Percentiles rank a stretch among this genome's conserved stretches.
These are phyloP conservation scores for Boletus mariae DNA, from an alignment of 1,284 basidiomycete species.

Conservation along the genomic window DNA sequence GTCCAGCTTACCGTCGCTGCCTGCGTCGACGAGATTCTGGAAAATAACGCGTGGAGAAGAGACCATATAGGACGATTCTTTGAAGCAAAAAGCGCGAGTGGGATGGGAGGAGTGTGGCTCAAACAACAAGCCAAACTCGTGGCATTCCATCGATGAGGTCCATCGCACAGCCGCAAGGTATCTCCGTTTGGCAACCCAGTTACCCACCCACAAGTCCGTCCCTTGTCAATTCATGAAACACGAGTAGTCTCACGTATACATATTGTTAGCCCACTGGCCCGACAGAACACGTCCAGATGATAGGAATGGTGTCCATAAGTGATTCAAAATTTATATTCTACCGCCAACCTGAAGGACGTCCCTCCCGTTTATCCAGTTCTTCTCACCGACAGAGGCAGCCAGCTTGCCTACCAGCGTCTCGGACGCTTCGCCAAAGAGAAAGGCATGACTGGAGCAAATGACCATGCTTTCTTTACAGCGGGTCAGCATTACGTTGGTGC, in stretches of 20 bases:
- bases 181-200: not conserved
- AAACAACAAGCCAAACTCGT: constrained; percentile 1
- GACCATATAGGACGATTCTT: constrained; percentile 4
- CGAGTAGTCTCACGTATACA: not conserved
- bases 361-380: constrained; percentile 38
- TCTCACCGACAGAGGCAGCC: constrained; percentile 34
- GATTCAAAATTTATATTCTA: not conserved
- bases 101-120: constrained; percentile 1
- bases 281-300: not conserved
- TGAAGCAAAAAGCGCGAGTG: not conserved
- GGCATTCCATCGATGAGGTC: not conserved
- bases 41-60: constrained; percentile 19
- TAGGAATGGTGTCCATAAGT: not conserved
- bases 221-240: not conserved
- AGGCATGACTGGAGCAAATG: constrained; percentile 47
- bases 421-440: constrained; percentile 39
- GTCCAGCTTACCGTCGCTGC: constrained; percentile 23
- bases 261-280: not conserved
- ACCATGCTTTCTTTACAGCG: constrained; percentile 56
- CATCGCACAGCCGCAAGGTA: not conserved
- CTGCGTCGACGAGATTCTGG: constrained; percentile 29
- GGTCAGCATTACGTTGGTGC: constrained; percentile 69
- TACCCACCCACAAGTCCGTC: not conserved
- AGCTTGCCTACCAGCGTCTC: constrained; percentile 47
- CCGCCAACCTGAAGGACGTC: constrained; percentile 4